Conservation (phyloP, 2,329 filamentous ascomycete species). For the Amesomyces nigricolor region DNA sequence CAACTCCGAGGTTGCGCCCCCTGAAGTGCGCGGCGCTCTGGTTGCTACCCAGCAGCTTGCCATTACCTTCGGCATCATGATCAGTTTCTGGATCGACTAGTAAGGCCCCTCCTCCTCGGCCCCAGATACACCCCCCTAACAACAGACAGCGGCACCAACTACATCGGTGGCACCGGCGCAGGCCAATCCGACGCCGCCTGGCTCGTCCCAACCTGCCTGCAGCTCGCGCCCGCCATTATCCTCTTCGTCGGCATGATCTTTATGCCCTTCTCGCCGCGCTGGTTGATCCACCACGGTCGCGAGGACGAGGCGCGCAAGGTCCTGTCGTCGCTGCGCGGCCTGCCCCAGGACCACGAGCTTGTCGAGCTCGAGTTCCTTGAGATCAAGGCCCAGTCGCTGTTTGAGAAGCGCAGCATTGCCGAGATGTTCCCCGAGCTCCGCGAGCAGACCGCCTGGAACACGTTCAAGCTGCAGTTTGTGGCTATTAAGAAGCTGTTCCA, state of each 20-base stretch:
- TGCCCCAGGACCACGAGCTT: slow-evolving; percentile 58
- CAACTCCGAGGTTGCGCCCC: slow-evolving; percentile 45
- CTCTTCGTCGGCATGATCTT: slow-evolving; percentile 67
- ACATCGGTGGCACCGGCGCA: slow-evolving; percentile 51
- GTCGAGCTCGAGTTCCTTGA: slow-evolving; percentile 75
- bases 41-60: slow-evolving; percentile 47
- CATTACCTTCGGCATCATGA: slow-evolving; percentile 59
- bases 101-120: slow-evolving; percentile 23
- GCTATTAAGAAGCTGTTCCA: slow-evolving; percentile 60
- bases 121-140: slow-evolving; percentile 13
- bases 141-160: slow-evolving; percentile 51
- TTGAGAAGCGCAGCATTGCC: slow-evolving; percentile 65
- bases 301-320: slow-evolving; percentile 61
- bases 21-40: slow-evolving; percentile 43
- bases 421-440: slow-evolving; percentile 62
- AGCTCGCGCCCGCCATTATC: slow-evolving; percentile 60
- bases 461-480: slow-evolving; percentile 64
- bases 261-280: slow-evolving; percentile 74
- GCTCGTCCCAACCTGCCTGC: slow-evolving; percentile 67
- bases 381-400: slow-evolving; percentile 72
- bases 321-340: slow-evolving; percentile 58
- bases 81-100: slow-evolving; percentile 60
- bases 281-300: slow-evolving; percentile 65
- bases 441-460: slow-evolving; percentile 55
- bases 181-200: slow-evolving; percentile 63